Evolutionary conservation across 768 basidiomycete genomes (phyloP).

Genomic region (Phlebiopsis gigantea): DNA sequence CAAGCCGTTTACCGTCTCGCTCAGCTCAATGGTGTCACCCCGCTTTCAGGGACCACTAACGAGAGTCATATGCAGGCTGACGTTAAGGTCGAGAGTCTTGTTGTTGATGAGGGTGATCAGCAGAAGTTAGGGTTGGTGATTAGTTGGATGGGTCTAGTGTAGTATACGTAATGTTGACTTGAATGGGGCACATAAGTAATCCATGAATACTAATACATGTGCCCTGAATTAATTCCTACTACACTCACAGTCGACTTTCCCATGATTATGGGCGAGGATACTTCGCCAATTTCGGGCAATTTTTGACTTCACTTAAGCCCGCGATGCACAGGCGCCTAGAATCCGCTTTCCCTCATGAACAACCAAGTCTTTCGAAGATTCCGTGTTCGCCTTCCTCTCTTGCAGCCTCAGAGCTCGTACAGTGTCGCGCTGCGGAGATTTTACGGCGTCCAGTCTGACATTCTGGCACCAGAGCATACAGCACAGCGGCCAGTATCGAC

Average conservation of each 20-base stretch:
- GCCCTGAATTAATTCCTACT: too few relatives aligned
- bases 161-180: too few relatives aligned
- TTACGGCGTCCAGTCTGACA: background rate
- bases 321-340: too few relatives aligned
- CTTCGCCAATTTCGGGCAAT: too few relatives aligned
- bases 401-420: background rate
- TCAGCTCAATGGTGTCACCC: conserved; percentile 60
- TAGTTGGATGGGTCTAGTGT: conserved; percentile 10
- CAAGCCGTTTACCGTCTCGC: conserved; percentile 69
- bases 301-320: too few relatives aligned
- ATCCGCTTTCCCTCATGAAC: background rate
- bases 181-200: too few relatives aligned
- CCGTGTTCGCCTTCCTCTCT: background rate
- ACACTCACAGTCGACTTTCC: too few relatives aligned
- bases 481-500: background rate
- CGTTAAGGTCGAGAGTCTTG: conserved; percentile 38
- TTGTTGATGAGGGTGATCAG: conserved; percentile 27
- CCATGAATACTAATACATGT: too few relatives aligned
- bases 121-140: background rate
- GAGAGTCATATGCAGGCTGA: conserved; percentile 66
- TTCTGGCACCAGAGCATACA: background rate
- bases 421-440: background rate
- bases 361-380: background rate
- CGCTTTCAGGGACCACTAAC: conserved; percentile 71
- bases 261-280: too few relatives aligned